These are phyloP conservation scores for Tirmania nivea DNA, from an alignment of 495 filamentous ascomycete genomes.

Conservation along the genomic window DNA sequence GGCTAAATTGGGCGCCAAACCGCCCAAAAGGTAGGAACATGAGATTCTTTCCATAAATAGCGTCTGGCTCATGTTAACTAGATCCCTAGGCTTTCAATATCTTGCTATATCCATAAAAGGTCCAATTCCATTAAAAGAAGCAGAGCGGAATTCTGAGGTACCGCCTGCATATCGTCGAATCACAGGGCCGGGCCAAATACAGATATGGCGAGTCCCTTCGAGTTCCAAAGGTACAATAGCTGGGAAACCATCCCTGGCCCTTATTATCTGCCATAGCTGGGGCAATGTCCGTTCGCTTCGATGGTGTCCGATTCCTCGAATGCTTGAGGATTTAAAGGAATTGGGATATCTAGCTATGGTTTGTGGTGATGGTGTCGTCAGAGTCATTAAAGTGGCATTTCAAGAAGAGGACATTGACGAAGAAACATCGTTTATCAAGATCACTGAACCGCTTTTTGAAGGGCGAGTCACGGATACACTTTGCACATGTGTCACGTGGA, in stretches of 20 bases:
- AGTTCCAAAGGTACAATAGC: conserved; percentile 20
- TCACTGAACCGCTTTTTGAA: conserved; percentile 33
- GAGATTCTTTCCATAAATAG: not conserved
- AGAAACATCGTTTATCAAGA: conserved; percentile 21
- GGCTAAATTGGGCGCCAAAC: conserved; percentile 17
- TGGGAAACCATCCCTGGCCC: conserved; percentile 8
- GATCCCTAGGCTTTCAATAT: conserved; percentile 12
- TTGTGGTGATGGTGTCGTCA: conserved; percentile 38
- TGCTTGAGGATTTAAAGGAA: conserved; percentile 21
- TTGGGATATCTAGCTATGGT: conserved; percentile 42
- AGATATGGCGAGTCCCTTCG: conserved; percentile 16
- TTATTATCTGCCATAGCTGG: conserved; percentile 42
- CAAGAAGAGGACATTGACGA: conserved; percentile 9
- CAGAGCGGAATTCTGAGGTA: not conserved
- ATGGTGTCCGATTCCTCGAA: conserved; percentile 38
- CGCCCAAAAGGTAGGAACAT: conserved; percentile 7
- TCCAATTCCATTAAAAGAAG: not conserved
- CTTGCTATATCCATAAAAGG: conserved; percentile 14
- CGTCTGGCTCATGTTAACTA: not conserved
- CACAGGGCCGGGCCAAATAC: conserved; percentile 12
- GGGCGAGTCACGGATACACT: conserved; percentile 27
- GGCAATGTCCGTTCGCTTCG: conserved; percentile 35
- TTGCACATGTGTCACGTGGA: conserved; percentile 39
- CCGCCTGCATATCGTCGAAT: conserved; percentile 9
- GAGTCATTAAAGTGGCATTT: conserved; percentile 33